Evolutionary conservation across 139 green algal species (phyloP), one percentile per base, ranked within the genome.

Genomic region (Coccomyxa sp.): DNA sequence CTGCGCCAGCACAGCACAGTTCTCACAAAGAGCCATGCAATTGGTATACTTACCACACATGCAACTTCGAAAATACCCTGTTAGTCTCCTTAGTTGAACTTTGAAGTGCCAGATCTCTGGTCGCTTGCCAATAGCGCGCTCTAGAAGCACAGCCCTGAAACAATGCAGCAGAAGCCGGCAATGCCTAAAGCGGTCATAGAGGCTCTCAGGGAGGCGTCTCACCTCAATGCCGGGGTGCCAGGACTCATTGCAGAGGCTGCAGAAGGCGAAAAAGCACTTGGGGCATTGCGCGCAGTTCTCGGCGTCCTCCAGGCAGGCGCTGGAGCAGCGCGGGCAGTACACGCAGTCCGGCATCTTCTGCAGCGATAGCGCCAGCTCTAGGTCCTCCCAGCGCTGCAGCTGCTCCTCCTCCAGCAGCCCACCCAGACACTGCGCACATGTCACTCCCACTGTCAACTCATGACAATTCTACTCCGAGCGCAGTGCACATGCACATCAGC

Each of bases 321-420:
- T 73, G 27, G 84, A 81, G 84, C 94, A 98, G 31, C 92, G 86
- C 0, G 94, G 94, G 87, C 94, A 98, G 86, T 94, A 95, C 18
- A 91, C 85, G 35, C 94, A 78, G 73, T 96, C 93, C 71, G 82
- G 54, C 93, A 97, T 97, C 7, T 73, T 73, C 83, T 92, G 88
- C 36, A 97, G 84, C 18, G 89, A 87, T 31, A 85, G 85, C 80
- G 92, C 81, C 74, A 97, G 88, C 73, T 89, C 87, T 29, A 97
- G 82, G 50, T 77, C 55, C 81, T 97, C 92, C 89, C 91, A 95
- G 6, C 87, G 84, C 34, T 74, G 72, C 68, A 88, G 92, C 36
- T 84, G 78, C 34, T 89, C 84, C n/a, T 76, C 24, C 6, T 31
- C 31, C n/a, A 90, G 58, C 40, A 93, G 38, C 18, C 68, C 31